Evolutionary conservation across 352 stramenopile species (phyloP), one percentile per base, ranked within the genome.

Genomic region (Phytopythium boreale): DNA sequence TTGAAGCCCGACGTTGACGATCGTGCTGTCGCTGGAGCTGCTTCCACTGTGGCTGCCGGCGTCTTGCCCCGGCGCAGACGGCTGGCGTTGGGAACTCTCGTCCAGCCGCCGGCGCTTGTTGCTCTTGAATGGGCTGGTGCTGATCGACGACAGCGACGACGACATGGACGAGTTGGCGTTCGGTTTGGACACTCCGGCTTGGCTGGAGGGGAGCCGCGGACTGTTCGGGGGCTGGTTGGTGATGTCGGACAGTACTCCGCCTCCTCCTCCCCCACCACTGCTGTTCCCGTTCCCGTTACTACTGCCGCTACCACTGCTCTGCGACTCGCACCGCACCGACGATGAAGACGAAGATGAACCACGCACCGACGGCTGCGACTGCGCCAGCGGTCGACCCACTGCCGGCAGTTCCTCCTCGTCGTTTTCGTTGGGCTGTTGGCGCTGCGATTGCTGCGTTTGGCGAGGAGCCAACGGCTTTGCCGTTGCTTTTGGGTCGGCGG

Each of bases 221-320:
- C 56, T 70, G 17, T 29, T 20, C 24, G 36, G 58, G n/a, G 69
- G 11, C 29, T 84, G 71, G 62, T 91, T 91, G n/a, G 82, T 91
- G 46, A 91, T 91, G 53, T 91, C 82, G 0, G 70, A 64, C 24
- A 91, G 57, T 4, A 78, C 77, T 11, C 74, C 56, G 41, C 19
- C 47, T 19, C 47, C 77, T 11, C 74, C 56, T 43, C 19, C 47
- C 4, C 47, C 47, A 10, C 47, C 51, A 6, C 52, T 59, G 52
- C 52, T 59, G 20, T 59, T 37, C 10, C 22, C 24, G 24, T 41
- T 60, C 36, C 36, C n/a, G 9, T 7, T 51, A 22, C 46, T 29
- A 22, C 46, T 52, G 47, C 47, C 12, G 24, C 19, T 26, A 20
- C 43, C 43, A 20, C 43, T 50, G 43, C n/a, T 59, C n/a, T 47